A percentile compares a stretch with the other conserved stretches of the same genome.
Evolutionary conservation across 305 asterid genomes (phyloP).

Genomic region (Andrographis paniculata): DNA sequence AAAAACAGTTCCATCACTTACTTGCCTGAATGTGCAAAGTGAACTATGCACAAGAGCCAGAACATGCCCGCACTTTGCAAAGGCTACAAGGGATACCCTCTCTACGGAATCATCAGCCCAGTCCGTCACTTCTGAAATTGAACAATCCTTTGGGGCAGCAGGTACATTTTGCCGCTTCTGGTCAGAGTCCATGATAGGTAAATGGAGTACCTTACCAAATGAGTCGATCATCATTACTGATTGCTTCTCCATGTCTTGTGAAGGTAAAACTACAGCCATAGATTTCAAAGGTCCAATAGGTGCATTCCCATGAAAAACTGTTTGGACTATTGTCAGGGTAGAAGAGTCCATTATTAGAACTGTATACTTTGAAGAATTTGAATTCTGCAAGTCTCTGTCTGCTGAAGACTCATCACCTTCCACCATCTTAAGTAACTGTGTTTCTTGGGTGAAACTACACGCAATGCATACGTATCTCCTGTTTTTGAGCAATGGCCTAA

Average conservation of each 20-base stretch:
- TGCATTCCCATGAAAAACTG: conserved; percentile 73
- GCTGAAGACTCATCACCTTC: conserved; percentile 29
- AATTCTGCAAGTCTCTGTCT: conserved; percentile 32
- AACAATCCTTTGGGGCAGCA: conserved; percentile 29
- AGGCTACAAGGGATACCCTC: conserved; percentile 44
- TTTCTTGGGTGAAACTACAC: conserved; percentile 48
- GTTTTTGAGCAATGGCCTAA: conserved; percentile 57
- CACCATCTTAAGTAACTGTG: conserved; percentile 24
- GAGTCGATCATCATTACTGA: conserved; percentile 68
- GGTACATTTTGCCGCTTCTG: conserved; percentile 32
- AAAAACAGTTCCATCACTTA: conserved; percentile 42
- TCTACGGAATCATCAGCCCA: conserved; percentile 45
- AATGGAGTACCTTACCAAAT: conserved; percentile 56
- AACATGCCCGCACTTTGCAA: conserved; percentile 46
- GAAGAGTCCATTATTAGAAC: conserved; percentile 65
- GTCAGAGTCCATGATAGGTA: conserved; percentile 53
- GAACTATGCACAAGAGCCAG: conserved; percentile 62
- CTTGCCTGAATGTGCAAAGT: conserved; percentile 62
- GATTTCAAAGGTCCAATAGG: conserved; percentile 77
- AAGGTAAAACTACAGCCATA: conserved; percentile 42
- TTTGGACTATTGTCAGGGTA: conserved; percentile 75
- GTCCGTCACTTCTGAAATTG: conserved; percentile 33
- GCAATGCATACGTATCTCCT: conserved; percentile 71
- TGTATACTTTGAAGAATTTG: conserved; percentile 49
- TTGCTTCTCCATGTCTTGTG: conserved; percentile 52